phyloP scores from a whole-genome alignment of 495 filamentous ascomycete species.

The Aspergillus affinis region DNA sequence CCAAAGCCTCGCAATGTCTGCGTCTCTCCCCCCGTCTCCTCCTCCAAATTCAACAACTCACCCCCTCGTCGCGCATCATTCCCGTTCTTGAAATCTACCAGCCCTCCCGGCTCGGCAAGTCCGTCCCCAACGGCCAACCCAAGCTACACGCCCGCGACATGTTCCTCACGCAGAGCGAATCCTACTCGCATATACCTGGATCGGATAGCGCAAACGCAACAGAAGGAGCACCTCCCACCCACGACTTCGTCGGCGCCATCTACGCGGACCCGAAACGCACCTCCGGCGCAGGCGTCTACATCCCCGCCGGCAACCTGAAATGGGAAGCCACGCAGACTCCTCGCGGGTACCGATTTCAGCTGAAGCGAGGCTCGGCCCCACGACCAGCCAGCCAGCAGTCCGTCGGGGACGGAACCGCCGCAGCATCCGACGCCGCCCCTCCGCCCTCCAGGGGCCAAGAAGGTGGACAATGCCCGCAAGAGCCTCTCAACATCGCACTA shows the following conservation, averaged over 20 bases:
- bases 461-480: too few relatives aligned
- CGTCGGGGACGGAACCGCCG: too few relatives aligned
- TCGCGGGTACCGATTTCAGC: conserved; percentile 15
- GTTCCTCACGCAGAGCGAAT: conserved; percentile 34
- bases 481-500: not conserved
- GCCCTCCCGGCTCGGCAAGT: conserved; percentile 32
- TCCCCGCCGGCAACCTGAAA: not conserved
- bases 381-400: not conserved
- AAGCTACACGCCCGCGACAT: conserved; percentile 34
- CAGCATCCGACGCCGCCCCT: not conserved
- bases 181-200: conserved; percentile 11
- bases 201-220: not conserved
- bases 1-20: conserved; percentile 29
- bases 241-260: conserved; percentile 14
- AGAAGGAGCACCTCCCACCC: not conserved
- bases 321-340: conserved; percentile 7
- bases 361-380: not conserved
- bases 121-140: conserved; percentile 19
- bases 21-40: conserved; percentile 33
- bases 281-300: conserved; percentile 11
- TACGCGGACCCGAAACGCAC: conserved; percentile 6
- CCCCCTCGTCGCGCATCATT: conserved; percentile 25
- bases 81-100: conserved; percentile 41
- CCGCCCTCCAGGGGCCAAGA: not conserved
- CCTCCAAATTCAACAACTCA: conserved; percentile 43